These are phyloP conservation scores for Zhuliangozyma blackwelliae DNA, from an alignment of 1,139 yeast genomes.

Conservation along the genomic window DNA sequence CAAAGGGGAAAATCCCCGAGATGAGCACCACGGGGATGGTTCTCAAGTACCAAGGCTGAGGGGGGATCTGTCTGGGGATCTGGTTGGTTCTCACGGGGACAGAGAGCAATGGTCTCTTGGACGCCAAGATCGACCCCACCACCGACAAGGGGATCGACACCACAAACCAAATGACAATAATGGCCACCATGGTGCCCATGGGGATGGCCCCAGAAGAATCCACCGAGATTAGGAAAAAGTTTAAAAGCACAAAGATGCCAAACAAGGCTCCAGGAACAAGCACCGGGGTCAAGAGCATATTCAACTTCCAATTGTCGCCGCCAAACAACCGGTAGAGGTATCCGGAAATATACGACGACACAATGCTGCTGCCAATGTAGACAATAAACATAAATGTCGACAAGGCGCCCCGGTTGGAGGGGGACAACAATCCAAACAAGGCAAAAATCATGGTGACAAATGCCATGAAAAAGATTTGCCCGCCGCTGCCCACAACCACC, in stretches of 20 bases:
- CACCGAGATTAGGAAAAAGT: constrained; percentile 74
- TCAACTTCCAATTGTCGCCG: constrained; percentile 87
- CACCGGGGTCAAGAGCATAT: constrained; percentile 76
- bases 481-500: constrained; percentile 82
- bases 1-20: constrained; percentile 92
- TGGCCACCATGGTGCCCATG: constrained; percentile 79
- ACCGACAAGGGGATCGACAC: constrained; percentile 82
- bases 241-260: constrained; percentile 59
- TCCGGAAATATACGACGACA: constrained; percentile 86
- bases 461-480: constrained; percentile 77
- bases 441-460: constrained; percentile 76
- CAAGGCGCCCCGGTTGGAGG: constrained; percentile 91
- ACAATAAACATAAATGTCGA: constrained; percentile 85
- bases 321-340: constrained; percentile 83
- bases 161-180: constrained; percentile 78
- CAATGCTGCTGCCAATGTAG: constrained; percentile 72
- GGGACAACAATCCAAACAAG: constrained; percentile 82
- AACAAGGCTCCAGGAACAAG: constrained; percentile 81
- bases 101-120: constrained; percentile 55
- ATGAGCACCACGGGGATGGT: constrained; percentile 64
- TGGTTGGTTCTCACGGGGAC: constrained; percentile 87
- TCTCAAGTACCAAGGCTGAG: constrained; percentile 80
- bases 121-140: constrained; percentile 73
- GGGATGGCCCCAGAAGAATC: constrained; percentile 96
- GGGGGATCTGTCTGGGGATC: constrained; percentile 93